Evolutionary conservation across 2,329 filamentous ascomycete genomes (phyloP).

Genomic region (Diaporthe citri): DNA sequence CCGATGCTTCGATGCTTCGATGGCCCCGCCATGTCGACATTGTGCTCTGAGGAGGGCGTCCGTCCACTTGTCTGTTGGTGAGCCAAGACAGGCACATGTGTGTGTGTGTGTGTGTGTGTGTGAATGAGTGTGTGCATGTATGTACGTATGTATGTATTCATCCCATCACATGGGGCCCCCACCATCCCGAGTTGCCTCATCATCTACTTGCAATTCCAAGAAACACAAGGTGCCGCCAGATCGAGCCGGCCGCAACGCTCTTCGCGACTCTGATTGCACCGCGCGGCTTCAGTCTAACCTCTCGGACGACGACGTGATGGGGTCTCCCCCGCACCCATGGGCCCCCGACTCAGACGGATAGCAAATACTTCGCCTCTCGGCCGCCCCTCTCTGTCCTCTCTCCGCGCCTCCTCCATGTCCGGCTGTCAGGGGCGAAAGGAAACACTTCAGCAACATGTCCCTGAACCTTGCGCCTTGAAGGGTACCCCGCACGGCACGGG

Average conservation of each 20-base stretch:
- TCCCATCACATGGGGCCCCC: conserved; percentile 4
- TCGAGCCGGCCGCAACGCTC: background rate
- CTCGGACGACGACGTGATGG: conserved; percentile 12
- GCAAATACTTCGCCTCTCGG: conserved; percentile 18
- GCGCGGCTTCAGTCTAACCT: background rate
- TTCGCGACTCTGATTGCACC: conserved; percentile 25
- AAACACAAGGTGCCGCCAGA: conserved; percentile 6
- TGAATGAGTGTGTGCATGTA: background rate
- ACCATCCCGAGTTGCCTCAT: conserved; percentile 10
- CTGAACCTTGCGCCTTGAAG: conserved; percentile 8
- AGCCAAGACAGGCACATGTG: conserved; percentile 16
- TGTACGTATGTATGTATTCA: background rate
- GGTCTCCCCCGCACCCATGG: conserved; percentile 30
- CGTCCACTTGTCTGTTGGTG: conserved; percentile 5
- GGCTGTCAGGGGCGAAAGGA: conserved; percentile 1
- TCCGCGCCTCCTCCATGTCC: background rate
- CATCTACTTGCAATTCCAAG: conserved; percentile 16
- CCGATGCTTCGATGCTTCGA: conserved; percentile 7
- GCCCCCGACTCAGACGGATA: conserved; percentile 2
- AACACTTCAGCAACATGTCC: conserved; percentile 11
- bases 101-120: background rate
- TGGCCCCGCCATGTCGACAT: background rate
- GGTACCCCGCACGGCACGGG: conserved; percentile 22
- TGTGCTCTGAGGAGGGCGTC: background rate
- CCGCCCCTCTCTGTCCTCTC: background rate